These are phyloP conservation scores for Gillenia trifoliata DNA, from an alignment of 306 rosid species.

Conservation along the genomic window DNA sequence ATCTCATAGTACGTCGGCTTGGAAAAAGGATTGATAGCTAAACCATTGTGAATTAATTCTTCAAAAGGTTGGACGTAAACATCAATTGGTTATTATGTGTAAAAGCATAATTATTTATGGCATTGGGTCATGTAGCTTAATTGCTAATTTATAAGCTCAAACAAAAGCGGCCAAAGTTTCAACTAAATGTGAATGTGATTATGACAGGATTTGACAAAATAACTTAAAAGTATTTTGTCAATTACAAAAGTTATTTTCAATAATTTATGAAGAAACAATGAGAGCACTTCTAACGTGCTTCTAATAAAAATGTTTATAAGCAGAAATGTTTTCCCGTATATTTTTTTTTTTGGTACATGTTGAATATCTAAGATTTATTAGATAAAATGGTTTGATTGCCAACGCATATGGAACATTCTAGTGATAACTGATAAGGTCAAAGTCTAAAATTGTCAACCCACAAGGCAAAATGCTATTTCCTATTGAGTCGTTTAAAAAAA, in stretches of 20 bases:
- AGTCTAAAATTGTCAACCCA: background rate
- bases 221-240: no score
- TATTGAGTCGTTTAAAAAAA: slow-evolving; percentile 11
- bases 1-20: background rate
- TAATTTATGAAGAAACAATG: no score
- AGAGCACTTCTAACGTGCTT: no score
- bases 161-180: background rate
- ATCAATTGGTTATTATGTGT: background rate
- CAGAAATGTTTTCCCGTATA: no score
- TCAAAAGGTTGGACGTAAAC: background rate
- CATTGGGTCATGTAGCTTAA: background rate
- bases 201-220: no score
- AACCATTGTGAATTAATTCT: background rate
- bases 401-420: background rate
- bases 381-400: background rate
- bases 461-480: background rate
- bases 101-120: background rate
- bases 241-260: background rate
- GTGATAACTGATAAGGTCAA: background rate
- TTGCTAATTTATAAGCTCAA: background rate
- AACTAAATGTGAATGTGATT: background rate
- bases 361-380: background rate
- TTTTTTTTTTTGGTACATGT: no score
- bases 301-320: no score
- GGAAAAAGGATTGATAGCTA: background rate